phyloP scores from a whole-genome alignment of 2,329 filamentous ascomycete genomes.

The Scedosporium aurantiacum region DNA sequence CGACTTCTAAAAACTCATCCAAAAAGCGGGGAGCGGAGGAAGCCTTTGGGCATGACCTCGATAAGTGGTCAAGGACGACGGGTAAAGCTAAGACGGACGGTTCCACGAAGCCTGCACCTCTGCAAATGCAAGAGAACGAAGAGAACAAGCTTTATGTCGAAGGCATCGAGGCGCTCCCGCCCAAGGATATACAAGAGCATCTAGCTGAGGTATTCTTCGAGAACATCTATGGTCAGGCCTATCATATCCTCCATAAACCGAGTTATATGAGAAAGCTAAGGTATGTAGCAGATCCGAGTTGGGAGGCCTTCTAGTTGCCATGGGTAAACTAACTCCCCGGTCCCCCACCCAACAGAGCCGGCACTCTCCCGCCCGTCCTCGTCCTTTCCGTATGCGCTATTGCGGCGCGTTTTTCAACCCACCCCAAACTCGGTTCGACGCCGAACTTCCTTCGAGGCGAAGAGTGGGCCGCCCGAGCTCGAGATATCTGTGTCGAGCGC shows the following conservation, averaged over 20 bases:
- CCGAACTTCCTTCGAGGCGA: conserved; percentile 80
- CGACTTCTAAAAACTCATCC: conserved; percentile 37
- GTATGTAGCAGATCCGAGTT: conserved; percentile 29
- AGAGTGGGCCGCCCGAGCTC: conserved; percentile 78
- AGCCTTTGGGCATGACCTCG: conserved; percentile 72
- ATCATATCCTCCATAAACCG: conserved; percentile 88
- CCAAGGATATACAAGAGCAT: conserved; percentile 84
- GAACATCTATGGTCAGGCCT: conserved; percentile 88
- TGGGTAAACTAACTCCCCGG: background rate
- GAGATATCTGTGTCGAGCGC: conserved; percentile 73
- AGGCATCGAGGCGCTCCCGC: conserved; percentile 70
- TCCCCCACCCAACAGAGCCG: conserved; percentile 39
- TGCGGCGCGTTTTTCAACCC: conserved; percentile 87
- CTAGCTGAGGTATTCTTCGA: conserved; percentile 93
- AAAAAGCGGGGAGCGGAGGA: conserved; percentile 82
- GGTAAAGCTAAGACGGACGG: conserved; percentile 37
- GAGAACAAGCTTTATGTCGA: conserved; percentile 71
- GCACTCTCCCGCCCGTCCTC: conserved; percentile 76
- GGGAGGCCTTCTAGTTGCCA: background rate
- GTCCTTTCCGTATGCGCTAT: conserved; percentile 91
- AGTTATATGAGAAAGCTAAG: conserved; percentile 86
- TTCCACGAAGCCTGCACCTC: conserved; percentile 38
- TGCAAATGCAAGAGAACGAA: conserved; percentile 53
- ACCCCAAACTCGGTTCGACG: conserved; percentile 65
- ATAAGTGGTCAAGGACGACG: conserved; percentile 62